Evolutionary conservation across 805 yeast genomes (phyloP), one percentile per base, ranked within the genome.

Genomic region (Debaryomyces hansenii): DNA sequence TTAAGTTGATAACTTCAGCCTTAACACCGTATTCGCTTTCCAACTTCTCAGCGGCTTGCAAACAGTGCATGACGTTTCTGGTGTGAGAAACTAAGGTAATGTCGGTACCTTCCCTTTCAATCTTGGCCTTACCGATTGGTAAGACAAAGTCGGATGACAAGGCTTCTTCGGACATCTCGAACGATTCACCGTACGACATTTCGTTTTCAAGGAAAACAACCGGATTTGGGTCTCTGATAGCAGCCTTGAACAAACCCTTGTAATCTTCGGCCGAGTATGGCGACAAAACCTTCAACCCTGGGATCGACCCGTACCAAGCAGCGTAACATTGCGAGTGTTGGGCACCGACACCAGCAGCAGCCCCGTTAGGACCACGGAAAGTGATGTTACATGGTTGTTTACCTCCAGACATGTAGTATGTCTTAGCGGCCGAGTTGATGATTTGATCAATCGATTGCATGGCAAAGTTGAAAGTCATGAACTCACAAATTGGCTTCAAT

Each of bases 361-460:
- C 97, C 74, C 99, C 99, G 72, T 94, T 94, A 52, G 99, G 98
- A 63, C 99, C 99, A 76, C 99, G 86, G 80, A 94, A 94, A 45
- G 96, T 91, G 65, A 92, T 89, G 74, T 89, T 91, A 79, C 97
- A 91, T 53, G 92, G 92, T 74, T 91, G 97, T 53, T 84, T 87
- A 79, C 99, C 99, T 70, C 99, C 99, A 54, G 97, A 89, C 99
- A 94, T 94, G 79, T 94, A 94, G 73, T 84, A 90, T 42, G 99
- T 94, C 80, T 92, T 94, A 53, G 98, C 99, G 44, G 97, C 98
- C 47, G 98, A 91, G 82, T 94, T 94, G 74, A 94, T 82, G 72
- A 94, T 94, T 60, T 94, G 98, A 73, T 94, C 99, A 67, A 94
- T 94, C 57, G 99, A 87, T 78, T 94, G 99, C 99, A 94, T 92